Base-by-base conservation (phyloP, 1,284 basidiomycete genomes). In the Rhodotorula sp. region DNA sequence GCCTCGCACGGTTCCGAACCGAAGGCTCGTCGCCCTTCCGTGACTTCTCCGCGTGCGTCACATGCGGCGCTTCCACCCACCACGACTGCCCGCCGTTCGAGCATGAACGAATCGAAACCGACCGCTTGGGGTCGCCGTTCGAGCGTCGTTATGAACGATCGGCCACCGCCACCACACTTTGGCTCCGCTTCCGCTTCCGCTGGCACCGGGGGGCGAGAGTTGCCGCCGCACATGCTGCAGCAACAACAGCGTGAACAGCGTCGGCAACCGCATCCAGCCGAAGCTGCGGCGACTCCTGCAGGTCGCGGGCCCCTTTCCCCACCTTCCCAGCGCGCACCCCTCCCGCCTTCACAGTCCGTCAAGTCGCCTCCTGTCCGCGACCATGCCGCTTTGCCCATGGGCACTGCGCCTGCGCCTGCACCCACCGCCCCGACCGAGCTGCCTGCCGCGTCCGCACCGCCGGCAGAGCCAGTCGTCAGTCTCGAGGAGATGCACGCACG, bases 401-500 rank as follows among this genome's bases (percentile, higher is more conserved):
- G 10, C 15, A 30, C 53, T 8, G 26, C 51, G 51, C 51, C 51
- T 26, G 24, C 14, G 26, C 53, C 17, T 29, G 53, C 53, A 29
- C 14, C 26, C 10, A 8, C 53, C 24, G 53, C n/a, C 30, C 53
- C 29, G n/a, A 26, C 26, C 37, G 37, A 15, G 26, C 53, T 10
- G 12, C 53, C 53, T 26, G 53, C 53, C 12, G 26, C 53, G 5
- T 17, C 26, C 26, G 29, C 45, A 24, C 18, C 58, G 18, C 69
- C 80, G 37, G 72, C 82, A 5, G 73, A 79, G 8, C 70, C 81
- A 22, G 79, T 84, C 58, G 79, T 82, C 3, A 55, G 90, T 75
- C 79, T 90, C 55, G 88, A 92, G 65, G 88, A 88, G 72, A 84
- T 85, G 15, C 87, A 90, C 75, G 91, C 91, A 76, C 87, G 88